A percentile compares a stretch with the other conserved stretches of the same genome.
These are phyloP conservation scores for Tuber aestivum DNA, from an alignment of 495 filamentous ascomycete genomes.

Conservation along the genomic window DNA sequence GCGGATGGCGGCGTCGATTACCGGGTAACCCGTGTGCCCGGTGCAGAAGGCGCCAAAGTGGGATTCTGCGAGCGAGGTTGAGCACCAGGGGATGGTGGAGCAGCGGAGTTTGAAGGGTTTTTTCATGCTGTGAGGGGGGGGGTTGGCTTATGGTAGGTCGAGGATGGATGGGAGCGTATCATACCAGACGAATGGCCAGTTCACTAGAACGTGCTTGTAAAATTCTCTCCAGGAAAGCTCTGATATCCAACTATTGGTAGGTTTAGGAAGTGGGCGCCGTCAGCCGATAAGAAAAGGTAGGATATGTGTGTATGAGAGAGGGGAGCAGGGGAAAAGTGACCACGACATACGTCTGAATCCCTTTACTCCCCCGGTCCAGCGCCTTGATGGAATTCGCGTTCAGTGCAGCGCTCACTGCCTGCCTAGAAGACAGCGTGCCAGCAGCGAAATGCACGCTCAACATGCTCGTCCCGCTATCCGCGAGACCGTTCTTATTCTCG, in stretches of 20 bases:
- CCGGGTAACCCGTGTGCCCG: conserved; percentile 75
- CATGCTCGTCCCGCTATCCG: conserved; percentile 59
- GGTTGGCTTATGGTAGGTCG: conserved; percentile 9
- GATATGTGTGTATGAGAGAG: neutral
- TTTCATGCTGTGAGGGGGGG: conserved; percentile 66
- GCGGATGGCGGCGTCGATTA: conserved; percentile 91
- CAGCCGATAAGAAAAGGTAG: conserved; percentile 7
- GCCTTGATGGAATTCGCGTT: conserved; percentile 62
- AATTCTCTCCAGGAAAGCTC: conserved; percentile 92
- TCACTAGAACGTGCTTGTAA: conserved; percentile 77
- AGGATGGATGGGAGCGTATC: conserved; percentile 49
- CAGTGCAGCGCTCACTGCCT: conserved; percentile 61
- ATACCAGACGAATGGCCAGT: conserved; percentile 91
- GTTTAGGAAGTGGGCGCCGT: conserved; percentile 12
- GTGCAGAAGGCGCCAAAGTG: conserved; percentile 68
- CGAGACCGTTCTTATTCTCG: conserved; percentile 57
- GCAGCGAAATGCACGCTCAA: conserved; percentile 74
- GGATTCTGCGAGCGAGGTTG: conserved; percentile 9
- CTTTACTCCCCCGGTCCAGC: conserved; percentile 62
- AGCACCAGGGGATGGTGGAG: conserved; percentile 68
- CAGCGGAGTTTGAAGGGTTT: conserved; percentile 89
- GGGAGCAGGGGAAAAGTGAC: conserved; percentile 3
- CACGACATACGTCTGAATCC: conserved; percentile 47
- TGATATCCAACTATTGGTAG: conserved; percentile 61
- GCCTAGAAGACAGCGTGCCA: conserved; percentile 72